Conservation (phyloP, 441 rosid genomes). For the Aquilaria agallochum region DNA sequence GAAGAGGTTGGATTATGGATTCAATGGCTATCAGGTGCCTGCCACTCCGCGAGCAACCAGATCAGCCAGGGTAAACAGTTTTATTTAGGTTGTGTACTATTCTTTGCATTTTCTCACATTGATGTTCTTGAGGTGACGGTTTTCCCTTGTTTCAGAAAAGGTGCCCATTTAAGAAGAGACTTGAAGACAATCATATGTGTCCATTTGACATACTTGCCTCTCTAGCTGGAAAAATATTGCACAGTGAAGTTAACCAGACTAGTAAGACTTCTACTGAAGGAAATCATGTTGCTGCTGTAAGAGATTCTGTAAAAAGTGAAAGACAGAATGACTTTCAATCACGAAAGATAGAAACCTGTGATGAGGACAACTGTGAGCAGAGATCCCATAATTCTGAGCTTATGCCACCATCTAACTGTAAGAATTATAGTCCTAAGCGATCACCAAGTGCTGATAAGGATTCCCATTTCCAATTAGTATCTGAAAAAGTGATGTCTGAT, state of each 20-base stretch:
- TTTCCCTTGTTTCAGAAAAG: conserved; percentile 33
- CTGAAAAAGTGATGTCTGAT: conserved; percentile 17
- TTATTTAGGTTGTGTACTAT: background rate
- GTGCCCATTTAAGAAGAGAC: conserved; percentile 23
- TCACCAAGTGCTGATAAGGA: conserved; percentile 30
- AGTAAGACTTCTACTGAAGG: conserved; percentile 20
- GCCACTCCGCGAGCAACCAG: conserved; percentile 55
- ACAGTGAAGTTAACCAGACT: conserved; percentile 1
- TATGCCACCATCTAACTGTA: conserved; percentile 25
- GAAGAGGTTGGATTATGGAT: conserved; percentile 46
- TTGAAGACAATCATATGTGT: conserved; percentile 32
- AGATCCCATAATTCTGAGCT: conserved; percentile 19
- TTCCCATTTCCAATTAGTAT: conserved; percentile 10
- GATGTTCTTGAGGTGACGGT: too few relatives aligned
- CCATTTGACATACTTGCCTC: conserved; percentile 65
- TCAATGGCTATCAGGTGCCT: conserved; percentile 50
- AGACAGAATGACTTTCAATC: conserved; percentile 24
- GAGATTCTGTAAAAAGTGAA: conserved; percentile 31
- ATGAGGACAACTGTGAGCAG: conserved; percentile 23
- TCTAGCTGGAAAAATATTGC: conserved; percentile 56
- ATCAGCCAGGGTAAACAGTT: conserved; percentile 52
- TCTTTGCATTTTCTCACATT: conserved; percentile 7
- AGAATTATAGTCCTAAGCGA: conserved; percentile 30
- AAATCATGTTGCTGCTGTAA: conserved; percentile 26
- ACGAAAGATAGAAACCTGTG: conserved; percentile 27